Conservation (phyloP, 1,139 yeast species). For the Geotrichum klebahnii region DNA sequence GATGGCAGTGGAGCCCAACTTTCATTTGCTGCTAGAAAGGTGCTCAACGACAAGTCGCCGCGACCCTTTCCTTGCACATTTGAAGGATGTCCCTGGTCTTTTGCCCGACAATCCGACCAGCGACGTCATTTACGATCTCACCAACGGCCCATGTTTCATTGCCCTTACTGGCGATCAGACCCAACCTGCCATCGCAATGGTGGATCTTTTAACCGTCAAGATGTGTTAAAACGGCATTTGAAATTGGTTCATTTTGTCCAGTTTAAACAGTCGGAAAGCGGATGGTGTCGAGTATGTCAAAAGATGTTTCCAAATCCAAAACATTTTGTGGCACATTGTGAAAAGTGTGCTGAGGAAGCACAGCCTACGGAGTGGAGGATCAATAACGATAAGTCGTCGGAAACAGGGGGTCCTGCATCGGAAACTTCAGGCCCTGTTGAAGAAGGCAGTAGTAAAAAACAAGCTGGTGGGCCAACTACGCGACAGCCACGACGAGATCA, state of each 20-base stretch:
- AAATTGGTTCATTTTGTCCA: constrained; percentile 60
- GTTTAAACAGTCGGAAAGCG: constrained; percentile 48
- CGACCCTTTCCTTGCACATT: constrained; percentile 52
- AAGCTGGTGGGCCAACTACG: neutral
- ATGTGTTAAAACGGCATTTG: constrained; percentile 66
- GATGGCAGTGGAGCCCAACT: constrained; percentile 3
- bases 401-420: too few relatives aligned
- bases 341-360: constrained; percentile 51
- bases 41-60: constrained; percentile 5
- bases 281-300: constrained; percentile 64
- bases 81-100: constrained; percentile 62
- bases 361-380: constrained; percentile 41
- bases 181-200: constrained; percentile 70
- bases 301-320: constrained; percentile 54
- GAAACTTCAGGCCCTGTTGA: neutral
- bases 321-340: constrained; percentile 62
- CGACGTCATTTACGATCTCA: constrained; percentile 64
- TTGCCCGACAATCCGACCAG: constrained; percentile 61
- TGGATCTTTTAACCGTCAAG: constrained; percentile 65
- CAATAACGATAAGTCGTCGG: constrained; percentile 19
- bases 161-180: constrained; percentile 66
- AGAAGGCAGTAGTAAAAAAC: neutral
- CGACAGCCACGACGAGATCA: neutral
- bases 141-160: constrained; percentile 57
- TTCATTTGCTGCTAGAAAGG: constrained; percentile 9